Conservation (phyloP, 164 flowering plant genomes). For the Kalanchoe fedtschenkoi region DNA sequence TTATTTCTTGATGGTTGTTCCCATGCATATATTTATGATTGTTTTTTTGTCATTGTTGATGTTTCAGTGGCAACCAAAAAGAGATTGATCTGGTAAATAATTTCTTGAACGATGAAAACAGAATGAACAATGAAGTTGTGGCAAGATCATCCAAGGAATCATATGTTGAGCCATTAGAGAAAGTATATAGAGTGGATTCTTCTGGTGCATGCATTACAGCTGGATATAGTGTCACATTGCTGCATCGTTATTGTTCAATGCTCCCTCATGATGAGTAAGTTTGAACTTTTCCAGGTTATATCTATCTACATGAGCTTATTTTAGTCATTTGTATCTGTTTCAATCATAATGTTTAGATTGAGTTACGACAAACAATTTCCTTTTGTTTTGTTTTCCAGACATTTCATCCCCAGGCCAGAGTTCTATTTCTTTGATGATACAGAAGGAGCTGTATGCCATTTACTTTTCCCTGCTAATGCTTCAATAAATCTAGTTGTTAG, state of each 20-base stretch:
- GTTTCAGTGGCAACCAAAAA: conserved; percentile 49
- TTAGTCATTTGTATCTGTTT: not conserved
- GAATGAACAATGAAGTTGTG: conserved; percentile 64
- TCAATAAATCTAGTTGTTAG: conserved; percentile 53
- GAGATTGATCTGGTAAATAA: conserved; percentile 46
- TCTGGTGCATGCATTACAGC: conserved; percentile 77
- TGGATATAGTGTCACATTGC: conserved; percentile 57
- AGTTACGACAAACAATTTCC: not conserved
- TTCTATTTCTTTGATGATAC: conserved; percentile 59
- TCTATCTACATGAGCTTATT: not conserved
- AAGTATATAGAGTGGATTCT: conserved; percentile 44
- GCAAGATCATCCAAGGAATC: conserved; percentile 42
- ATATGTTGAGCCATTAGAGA: conserved; percentile 30
- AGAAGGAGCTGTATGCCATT: conserved; percentile 50
- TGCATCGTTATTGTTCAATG: conserved; percentile 77
- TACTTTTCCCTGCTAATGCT: conserved; percentile 81
- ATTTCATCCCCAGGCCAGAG: conserved; percentile 55
- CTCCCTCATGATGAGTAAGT: conserved; percentile 90
- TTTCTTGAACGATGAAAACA: conserved; percentile 48
- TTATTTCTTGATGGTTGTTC: not conserved
- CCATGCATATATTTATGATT: not conserved
- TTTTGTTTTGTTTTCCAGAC: conserved; percentile 32
- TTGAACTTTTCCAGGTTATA: not conserved
- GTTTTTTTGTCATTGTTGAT: conserved; percentile 4
- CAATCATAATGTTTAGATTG: not conserved